Evolutionary conservation across 768 basidiomycete species (phyloP), one percentile per base, ranked within the genome.

Genomic region (Tulasnella sp.): DNA sequence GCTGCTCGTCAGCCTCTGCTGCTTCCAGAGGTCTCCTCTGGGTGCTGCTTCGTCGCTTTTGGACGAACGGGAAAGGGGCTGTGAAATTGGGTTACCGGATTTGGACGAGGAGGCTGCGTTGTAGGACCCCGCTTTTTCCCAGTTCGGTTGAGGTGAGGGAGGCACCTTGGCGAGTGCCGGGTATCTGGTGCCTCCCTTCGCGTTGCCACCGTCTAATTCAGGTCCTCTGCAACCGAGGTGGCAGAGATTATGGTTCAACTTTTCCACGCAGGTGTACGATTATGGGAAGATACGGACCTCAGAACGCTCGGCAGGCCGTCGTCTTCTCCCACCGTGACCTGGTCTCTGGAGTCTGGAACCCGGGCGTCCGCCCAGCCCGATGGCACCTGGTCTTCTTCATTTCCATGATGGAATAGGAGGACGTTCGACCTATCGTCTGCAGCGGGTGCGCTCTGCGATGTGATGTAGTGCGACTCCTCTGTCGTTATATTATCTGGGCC

Each of bases 391-490:
- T 32, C 61, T 51, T 23, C 42, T 57, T 57, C 23, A 29, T 57
- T 67, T 67, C 61, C 61, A 67, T 67, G 61, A 67, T 67, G 61
- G 32, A 67, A 67, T 67, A 67, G 61, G 61, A 67, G 61, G 20
- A 13, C n/a, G 61, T 67, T 67, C 32, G 61, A 67, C 26, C 26
- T 13, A 29, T 26, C 61, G 2, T 15, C 26, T 11, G 61, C 32
- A 1, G 26, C 61, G 61, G 61, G 61, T 7, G 5, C 61, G 32
- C 26, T n/a, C 32, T 67, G 29, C 7, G 61, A 67, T 67, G 61
- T 67, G 61, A 67, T 67, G 29, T 67, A 67, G 61, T 29, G 13
- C 61, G 61, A 67, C 61, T 67, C 61, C 61, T 67, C 61, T 67
- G 61, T 2, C 3, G n/a, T 51, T 6, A 6, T 6, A 11, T 67